A percentile compares a stretch with the other conserved stretches of the same genome.
Conservation (phyloP, 345 rosid species). For the Eucalyptus melliodora region DNA sequence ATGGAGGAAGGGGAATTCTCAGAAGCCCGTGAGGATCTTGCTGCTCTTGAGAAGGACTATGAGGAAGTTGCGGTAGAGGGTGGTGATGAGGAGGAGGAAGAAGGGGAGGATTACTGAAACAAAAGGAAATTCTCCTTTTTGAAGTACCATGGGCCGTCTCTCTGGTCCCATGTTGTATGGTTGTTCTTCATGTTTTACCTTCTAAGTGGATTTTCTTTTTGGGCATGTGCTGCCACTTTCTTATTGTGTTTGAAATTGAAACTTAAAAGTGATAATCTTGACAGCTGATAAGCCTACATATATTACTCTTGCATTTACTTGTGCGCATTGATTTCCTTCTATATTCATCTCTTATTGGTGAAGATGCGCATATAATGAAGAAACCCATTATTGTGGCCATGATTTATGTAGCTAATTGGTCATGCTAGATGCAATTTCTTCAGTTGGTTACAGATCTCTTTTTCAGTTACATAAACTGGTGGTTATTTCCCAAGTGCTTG, state of each 20-base stretch:
- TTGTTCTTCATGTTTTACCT: background rate
- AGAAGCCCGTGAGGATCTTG: slow-evolving; percentile 83
- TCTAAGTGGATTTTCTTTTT: background rate
- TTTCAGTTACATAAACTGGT: background rate
- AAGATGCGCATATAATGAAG: background rate
- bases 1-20: slow-evolving; percentile 95
- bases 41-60: slow-evolving; percentile 79
- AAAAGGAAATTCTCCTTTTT: background rate
- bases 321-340: background rate
- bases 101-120: slow-evolving; percentile 35
- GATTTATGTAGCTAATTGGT: background rate
- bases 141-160: background rate
- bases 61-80: slow-evolving; percentile 86
- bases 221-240: background rate
- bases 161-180: background rate
- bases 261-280: background rate
- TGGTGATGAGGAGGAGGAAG: slow-evolving; percentile 38
- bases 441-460: background rate
- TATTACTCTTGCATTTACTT: background rate
- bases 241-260: background rate
- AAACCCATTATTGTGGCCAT: background rate
- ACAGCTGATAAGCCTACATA: background rate
- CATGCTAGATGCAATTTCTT: background rate
- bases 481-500: background rate
- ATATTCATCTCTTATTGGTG: background rate